phyloP scores from a whole-genome alignment of 208 protist genomes.

The Leishmania turanica region DNA sequence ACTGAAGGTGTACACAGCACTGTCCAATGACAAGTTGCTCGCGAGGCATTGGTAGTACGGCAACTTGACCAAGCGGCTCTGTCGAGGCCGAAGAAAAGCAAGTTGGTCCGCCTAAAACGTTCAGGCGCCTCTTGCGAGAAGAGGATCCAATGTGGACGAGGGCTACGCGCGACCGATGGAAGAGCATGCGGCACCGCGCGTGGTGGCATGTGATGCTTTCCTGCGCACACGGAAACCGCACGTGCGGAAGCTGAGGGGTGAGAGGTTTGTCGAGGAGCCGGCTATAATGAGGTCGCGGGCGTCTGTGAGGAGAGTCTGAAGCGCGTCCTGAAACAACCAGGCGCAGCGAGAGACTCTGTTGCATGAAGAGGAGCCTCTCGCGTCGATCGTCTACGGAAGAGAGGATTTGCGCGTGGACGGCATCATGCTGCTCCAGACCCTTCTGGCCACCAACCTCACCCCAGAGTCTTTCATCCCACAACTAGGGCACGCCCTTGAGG shows the following conservation, averaged over 20 bases:
- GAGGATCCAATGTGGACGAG: neutral
- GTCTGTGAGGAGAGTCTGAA: neutral
- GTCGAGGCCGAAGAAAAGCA: neutral
- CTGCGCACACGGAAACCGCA: neutral
- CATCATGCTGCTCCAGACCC: neutral
- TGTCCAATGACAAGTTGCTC: neutral
- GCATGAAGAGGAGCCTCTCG: no score
- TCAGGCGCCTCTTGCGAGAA: neutral
- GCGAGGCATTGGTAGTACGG: neutral
- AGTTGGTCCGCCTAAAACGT: neutral
- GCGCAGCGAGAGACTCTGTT: no score
- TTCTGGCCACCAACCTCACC: no score
- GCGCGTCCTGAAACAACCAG: neutral
- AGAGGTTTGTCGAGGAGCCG: neutral
- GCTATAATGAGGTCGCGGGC: neutral
- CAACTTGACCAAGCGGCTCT: neutral
- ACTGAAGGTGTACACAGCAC: neutral
- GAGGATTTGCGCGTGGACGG: neutral
- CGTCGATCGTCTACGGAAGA: neutral
- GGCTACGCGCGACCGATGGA: neutral
- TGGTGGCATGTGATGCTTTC: neutral
- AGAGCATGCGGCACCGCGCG: neutral
- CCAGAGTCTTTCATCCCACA: no score
- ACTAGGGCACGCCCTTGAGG: no score
- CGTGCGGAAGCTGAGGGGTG: neutral